Base-by-base conservation (phyloP, 2,329 filamentous ascomycete species). In the Iodosphaeria phyllophila region DNA sequence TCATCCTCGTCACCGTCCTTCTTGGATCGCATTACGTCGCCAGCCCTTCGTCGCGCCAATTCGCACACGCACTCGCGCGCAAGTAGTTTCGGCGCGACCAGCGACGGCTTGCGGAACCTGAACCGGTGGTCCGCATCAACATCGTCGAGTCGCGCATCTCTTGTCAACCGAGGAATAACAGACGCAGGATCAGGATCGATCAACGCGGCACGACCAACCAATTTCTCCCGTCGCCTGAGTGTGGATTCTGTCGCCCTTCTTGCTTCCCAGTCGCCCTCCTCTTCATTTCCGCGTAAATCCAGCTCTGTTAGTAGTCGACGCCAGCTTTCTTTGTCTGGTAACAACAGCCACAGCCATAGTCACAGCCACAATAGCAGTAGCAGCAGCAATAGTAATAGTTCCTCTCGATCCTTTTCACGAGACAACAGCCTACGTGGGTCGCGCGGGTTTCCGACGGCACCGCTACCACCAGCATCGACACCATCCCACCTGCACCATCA, bases 81-180 rank as follows among this genome's bases (percentile, higher is more conserved):
- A 6, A 36, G 32, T 27, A 42, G 40, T 32, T 33, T 34, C 14
- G 39, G 35, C 13, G 35, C 30, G 13, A 28, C 47, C 32, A 54
- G 47, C 38, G 56, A 62, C 28, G 45, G 49, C 22, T 49, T 57
- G 20, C 56, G 53, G 39, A 56, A 55, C 32, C 48, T 59, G 31
- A 58, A 64, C 38, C 54, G 59, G 38, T 63, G 59, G 59, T 64
- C 60, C 20, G 46, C 51, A 12, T 66, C 62, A 9, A 62, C 60
- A 25, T 41, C 47, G 6, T 64, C 60, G 20, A 64, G 54, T 30
- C 53, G 48, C 33, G 44, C 50, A 18, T 59, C 56, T 23, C 34
- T 36, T 22, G 35, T 38, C 19, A 18, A 6, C 8, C 9, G 11
- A 15, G 25, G 14, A 22, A 16, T 25, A 35, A 24, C 26, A 28